Evolutionary conservation across 2,329 filamentous ascomycete genomes (phyloP), one percentile per base, ranked within the genome.

Genomic region (Fusarium pseudograminearum): DNA sequence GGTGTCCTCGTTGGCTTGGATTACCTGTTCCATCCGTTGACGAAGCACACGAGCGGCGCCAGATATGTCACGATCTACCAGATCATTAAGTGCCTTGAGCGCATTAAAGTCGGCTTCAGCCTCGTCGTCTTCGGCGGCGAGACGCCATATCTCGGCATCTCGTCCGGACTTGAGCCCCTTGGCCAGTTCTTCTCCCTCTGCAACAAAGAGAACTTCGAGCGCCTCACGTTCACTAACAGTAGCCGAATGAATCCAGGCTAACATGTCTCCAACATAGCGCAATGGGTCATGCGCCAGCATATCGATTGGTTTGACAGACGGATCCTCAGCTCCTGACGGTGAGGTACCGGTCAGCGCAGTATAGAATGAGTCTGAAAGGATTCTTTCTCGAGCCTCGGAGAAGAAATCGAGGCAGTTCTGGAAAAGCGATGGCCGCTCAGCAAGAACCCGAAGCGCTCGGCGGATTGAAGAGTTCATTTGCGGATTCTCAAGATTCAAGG

Each of bases 181-280:
- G 28, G 91, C 91, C 59, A 98, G 92, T 74, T 97, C 93, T 67
- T 96, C 92, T 4, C 93, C 94, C 67, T 98, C 94, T 0, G 92
- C 91, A 42, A 98, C 90, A 76, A 99, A 99, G 1, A 99, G 83
- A 3, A 93, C 89, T 78, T 98, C 95, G 8, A 99, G 84, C 1
- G 94, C 94, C 79, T 99, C 96, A 54, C 93, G 88, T 79, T 99
- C 96, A 33, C 95, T 97, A 2, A 99, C 96, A 0, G 95, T 91
- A 4, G 94, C 92, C 1, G 96, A 97, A 78, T 99, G 96, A 8
- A 92, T 90, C 96, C 96, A 99, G 7, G 96, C 96, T 16, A 99
- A 86, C 94, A 99, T 99, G 77, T 99, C 96, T 55, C 96, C 94
- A 4, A 97, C 90, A 78, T 98, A 98, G 22, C 96, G 89, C 28